A percentile compares a stretch with the other conserved stretches of the same genome.
Evolutionary conservation across 805 yeast genomes (phyloP).

Genomic region (Isabelozyma heimii): DNA sequence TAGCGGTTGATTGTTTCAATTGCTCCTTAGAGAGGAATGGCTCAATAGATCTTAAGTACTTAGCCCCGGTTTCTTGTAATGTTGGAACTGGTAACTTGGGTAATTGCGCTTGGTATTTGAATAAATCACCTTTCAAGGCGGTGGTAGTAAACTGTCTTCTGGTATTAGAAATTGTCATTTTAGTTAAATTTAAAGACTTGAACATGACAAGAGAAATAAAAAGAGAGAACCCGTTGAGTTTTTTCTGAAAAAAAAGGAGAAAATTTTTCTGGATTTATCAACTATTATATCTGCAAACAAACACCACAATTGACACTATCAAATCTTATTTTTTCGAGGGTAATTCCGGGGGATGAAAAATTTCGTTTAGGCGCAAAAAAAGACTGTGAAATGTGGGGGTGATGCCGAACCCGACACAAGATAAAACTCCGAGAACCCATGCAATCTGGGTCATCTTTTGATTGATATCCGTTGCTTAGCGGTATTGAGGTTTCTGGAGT

Average conservation of each 20-base stretch:
- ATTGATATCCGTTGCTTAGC: neutral
- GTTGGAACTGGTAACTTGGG: conserved; percentile 90
- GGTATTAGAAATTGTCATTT: conserved; percentile 11
- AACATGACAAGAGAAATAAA: conserved; percentile 3
- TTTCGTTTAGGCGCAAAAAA: neutral
- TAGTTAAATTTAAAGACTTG: conserved; percentile 4
- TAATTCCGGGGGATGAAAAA: neutral
- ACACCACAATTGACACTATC: neutral
- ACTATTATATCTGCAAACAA: neutral
- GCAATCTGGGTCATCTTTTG: neutral
- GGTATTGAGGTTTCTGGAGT: neutral
- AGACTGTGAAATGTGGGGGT: neutral
- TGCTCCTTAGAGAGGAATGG: conserved; percentile 60
- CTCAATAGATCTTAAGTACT: conserved; percentile 68
- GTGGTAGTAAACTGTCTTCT: conserved; percentile 22
- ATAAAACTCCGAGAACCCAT: neutral
- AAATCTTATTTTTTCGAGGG: neutral
- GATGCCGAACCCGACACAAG: neutral
- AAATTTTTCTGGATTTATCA: neutral
- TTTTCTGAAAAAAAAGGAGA: neutral
- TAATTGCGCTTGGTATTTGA: conserved; percentile 65
- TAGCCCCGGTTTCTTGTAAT: conserved; percentile 63
- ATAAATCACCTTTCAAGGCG: conserved; percentile 60
- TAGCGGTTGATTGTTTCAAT: conserved; percentile 47
- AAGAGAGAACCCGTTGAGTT: neutral